These are phyloP conservation scores for Trametes maxima DNA, from an alignment of 768 basidiomycete genomes.

Conservation along the genomic window DNA sequence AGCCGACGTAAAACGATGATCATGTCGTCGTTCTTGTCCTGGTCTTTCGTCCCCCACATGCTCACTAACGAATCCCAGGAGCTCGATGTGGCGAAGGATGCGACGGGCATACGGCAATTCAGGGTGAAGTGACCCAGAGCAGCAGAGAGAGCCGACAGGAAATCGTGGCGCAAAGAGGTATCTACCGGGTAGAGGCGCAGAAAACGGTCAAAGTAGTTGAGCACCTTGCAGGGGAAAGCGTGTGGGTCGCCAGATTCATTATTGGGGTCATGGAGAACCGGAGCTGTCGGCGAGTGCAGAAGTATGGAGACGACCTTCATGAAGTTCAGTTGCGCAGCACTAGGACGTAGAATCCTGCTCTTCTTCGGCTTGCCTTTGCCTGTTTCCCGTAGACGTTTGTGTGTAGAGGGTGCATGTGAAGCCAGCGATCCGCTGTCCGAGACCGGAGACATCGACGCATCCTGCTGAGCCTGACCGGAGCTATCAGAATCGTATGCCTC, in stretches of 20 bases:
- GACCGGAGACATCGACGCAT: conserved; percentile 31
- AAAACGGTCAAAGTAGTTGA: conserved; percentile 63
- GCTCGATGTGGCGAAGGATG: conserved; percentile 53
- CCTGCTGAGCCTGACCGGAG: conserved; percentile 31
- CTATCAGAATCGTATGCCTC: conserved; percentile 25
- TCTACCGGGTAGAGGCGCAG: conserved; percentile 68
- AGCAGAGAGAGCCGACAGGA: conserved; percentile 66
- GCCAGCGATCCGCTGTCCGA: background rate
- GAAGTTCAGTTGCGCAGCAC: conserved; percentile 70
- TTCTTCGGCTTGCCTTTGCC: background rate
- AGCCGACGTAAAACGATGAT: conserved; percentile 71
- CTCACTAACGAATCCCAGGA: conserved; percentile 67
- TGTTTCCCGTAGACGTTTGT: conserved; percentile 3
- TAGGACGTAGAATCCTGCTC: conserved; percentile 30
- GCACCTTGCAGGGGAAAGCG: conserved; percentile 50
- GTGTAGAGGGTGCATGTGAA: background rate
- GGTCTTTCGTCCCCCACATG: conserved; percentile 82
- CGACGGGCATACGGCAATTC: conserved; percentile 65
- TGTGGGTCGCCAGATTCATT: conserved; percentile 17
- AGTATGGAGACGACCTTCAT: conserved; percentile 63
- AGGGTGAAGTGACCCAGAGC: conserved; percentile 76
- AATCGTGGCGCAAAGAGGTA: conserved; percentile 78
- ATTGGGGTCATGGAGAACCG: conserved; percentile 47
- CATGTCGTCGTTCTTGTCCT: conserved; percentile 74
- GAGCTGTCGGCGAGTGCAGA: conserved; percentile 59